These are phyloP conservation scores for Dimargaris cristalligena DNA, from an alignment of 192 early-diverging fungal genomes.

Conservation along the genomic window DNA sequence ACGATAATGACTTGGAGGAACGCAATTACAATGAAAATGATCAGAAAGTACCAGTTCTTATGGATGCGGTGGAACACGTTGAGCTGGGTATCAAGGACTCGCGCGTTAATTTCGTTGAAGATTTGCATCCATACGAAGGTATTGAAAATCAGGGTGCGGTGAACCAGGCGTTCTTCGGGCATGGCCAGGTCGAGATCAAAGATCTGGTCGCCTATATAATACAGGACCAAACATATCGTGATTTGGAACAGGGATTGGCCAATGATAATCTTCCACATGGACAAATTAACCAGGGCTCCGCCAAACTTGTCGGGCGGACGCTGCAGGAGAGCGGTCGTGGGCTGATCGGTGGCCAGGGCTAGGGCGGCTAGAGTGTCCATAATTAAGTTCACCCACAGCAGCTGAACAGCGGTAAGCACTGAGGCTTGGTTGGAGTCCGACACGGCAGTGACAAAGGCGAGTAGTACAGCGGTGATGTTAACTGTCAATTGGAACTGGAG, in stretches of 20 bases:
- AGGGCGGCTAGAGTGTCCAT: slow-evolving; percentile 99
- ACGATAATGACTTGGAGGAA: slow-evolving; percentile 76
- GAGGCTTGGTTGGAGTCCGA: slow-evolving; percentile 44
- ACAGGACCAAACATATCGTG: slow-evolving; percentile 53
- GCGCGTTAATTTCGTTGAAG: slow-evolving; percentile 82
- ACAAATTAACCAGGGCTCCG: slow-evolving; percentile 71
- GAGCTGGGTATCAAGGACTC: slow-evolving; percentile 50
- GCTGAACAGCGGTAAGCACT: slow-evolving; percentile 87
- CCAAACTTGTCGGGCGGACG: slow-evolving; percentile 65
- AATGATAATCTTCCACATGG: slow-evolving; percentile 94
- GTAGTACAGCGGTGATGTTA: slow-evolving; percentile 75
- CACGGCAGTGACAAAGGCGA: slow-evolving; percentile 63
- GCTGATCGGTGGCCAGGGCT: slow-evolving; percentile 90
- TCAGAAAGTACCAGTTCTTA: slow-evolving; percentile 63
- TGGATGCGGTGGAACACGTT: slow-evolving; percentile 77
- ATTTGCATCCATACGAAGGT: slow-evolving; percentile 83
- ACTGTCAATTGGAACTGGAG: slow-evolving; percentile 98
- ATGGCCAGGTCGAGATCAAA: slow-evolving; percentile 21
- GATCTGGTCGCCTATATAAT: slow-evolving; percentile 49
- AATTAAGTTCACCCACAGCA: slow-evolving; percentile 98
- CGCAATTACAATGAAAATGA: slow-evolving; percentile 59
- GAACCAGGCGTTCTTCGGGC: too few species aligned
- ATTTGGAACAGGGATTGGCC: slow-evolving; percentile 84
- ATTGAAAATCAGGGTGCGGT: slow-evolving; percentile 75
- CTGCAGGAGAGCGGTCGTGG: slow-evolving; percentile 65